Percentiles rank a stretch among this genome's conserved stretches.
Conservation (phyloP, 306 rosid species). For the Fragaria iinumae region DNA sequence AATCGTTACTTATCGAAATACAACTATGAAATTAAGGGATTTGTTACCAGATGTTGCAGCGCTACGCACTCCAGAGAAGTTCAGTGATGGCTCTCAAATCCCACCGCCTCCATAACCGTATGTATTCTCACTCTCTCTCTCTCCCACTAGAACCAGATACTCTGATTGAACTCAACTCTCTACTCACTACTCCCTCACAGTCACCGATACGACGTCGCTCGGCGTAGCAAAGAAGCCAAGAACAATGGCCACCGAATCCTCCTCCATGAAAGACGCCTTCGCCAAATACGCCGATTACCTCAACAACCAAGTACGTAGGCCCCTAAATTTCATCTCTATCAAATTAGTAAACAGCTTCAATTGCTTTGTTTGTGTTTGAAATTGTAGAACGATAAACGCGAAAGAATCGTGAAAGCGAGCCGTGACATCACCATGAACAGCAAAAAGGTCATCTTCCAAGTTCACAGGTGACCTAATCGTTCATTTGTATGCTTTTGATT, state of each 20-base stretch:
- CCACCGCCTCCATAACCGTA: constrained; percentile 50
- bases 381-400: constrained; percentile 85
- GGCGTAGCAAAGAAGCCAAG: constrained; percentile 51
- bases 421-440: constrained; percentile 92
- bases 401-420: constrained; percentile 89
- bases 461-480: constrained; percentile 64
- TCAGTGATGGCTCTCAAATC: constrained; percentile 54
- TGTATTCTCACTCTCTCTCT: neutral
- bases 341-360: neutral
- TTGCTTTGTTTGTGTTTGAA: neutral
- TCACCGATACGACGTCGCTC: constrained; percentile 43
- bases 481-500: neutral
- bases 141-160: neutral
- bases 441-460: constrained; percentile 97
- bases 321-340: neutral
- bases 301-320: constrained; percentile 51
- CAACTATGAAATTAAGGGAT: too few species aligned
- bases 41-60: constrained; percentile 54
- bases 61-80: constrained; percentile 25
- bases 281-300: constrained; percentile 63
- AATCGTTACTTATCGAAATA: too few species aligned
- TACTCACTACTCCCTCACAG: constrained; percentile 24
- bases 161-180: neutral
- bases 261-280: constrained; percentile 63
- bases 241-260: constrained; percentile 51